Conservation (phyloP, 306 rosid genomes). For the Oxytropis ochrocephala region DNA sequence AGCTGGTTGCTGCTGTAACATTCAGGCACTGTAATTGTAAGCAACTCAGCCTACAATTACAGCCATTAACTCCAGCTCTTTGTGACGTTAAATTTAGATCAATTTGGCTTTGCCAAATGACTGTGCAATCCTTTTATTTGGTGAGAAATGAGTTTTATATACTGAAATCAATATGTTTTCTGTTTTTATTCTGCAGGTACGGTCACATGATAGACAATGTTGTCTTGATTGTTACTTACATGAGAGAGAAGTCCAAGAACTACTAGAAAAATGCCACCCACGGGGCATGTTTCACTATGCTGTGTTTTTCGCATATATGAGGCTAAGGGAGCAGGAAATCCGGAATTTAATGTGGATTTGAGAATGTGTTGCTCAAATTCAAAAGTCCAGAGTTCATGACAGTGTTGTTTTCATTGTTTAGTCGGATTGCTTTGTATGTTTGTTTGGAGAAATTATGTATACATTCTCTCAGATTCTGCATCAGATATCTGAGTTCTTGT, state of each 20-base stretch:
- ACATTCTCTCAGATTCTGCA: conserved; percentile 27
- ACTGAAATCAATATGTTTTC: not conserved
- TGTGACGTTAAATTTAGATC: too few relatives aligned
- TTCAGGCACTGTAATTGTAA: too few relatives aligned
- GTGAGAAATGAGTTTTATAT: not conserved
- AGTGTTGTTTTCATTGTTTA: conserved; percentile 97
- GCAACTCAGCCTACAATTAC: too few relatives aligned
- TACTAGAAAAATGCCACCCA: too few relatives aligned
- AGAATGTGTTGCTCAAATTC: conserved; percentile 99
- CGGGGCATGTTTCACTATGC: too few relatives aligned
- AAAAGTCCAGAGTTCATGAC: conserved; percentile 94
- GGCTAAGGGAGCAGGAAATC: conserved; percentile 97
- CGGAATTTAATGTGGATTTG: conserved; percentile 97
- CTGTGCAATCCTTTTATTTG: too few relatives aligned
- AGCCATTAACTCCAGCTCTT: too few relatives aligned
- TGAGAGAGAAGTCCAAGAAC: too few relatives aligned
- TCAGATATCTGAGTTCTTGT: conserved; percentile 18
- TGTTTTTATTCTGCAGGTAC: conserved; percentile 49
- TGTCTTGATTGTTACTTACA: conserved; percentile 94
- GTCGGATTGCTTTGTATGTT: conserved; percentile 17
- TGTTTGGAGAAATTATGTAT: conserved; percentile 35
- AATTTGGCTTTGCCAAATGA: too few relatives aligned
- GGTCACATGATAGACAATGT: conserved; percentile 99
- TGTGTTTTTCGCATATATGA: too few relatives aligned
- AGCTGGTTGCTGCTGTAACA: too few relatives aligned